Percentiles rank a stretch among this genome's conserved stretches.
Evolutionary conservation across 768 basidiomycete genomes (phyloP).

Genomic region (Hypholoma fasciculare): DNA sequence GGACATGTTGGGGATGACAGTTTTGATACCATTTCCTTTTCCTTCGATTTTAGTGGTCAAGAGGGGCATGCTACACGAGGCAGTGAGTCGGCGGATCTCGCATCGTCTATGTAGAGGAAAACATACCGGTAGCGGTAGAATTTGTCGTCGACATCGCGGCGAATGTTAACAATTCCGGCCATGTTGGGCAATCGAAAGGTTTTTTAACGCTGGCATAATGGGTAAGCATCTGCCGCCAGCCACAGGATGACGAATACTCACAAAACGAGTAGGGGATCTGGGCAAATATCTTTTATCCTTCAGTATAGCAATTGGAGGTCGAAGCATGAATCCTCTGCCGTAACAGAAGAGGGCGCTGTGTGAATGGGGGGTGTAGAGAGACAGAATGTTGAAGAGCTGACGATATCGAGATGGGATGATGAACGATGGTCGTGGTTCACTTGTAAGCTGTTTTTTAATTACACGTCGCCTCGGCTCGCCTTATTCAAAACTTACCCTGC

Average conservation of each 20-base stretch:
- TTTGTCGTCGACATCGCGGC: constrained; percentile 95
- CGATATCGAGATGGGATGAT: constrained; percentile 21
- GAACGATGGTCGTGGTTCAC: constrained; percentile 27
- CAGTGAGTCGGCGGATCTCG: constrained; percentile 7
- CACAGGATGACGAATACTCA: constrained; percentile 27
- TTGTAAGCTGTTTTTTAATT: constrained; percentile 19
- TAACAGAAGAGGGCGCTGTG: constrained; percentile 56
- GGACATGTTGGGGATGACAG: constrained; percentile 97
- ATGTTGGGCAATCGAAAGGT: constrained; percentile 58
- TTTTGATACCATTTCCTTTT: constrained; percentile 99
- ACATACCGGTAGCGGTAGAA: constrained; percentile 91
- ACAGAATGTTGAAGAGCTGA: constrained; percentile 61
- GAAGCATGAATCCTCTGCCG: constrained; percentile 92
- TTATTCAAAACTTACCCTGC: constrained; percentile 20
- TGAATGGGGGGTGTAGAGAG: constrained; percentile 45
- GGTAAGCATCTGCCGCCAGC: not conserved
- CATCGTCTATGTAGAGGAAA: not conserved
- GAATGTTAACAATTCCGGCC: constrained; percentile 91
- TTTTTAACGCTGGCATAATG: constrained; percentile 54
- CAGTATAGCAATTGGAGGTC: constrained; percentile 76
- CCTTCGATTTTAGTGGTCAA: constrained; percentile 97
- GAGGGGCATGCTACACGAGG: constrained; percentile 78
- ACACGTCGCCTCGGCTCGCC: constrained; percentile 25
- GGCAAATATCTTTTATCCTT: constrained; percentile 61
- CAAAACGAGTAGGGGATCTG: constrained; percentile 53